Evolutionary conservation across 2,329 filamentous ascomycete species (phyloP), one percentile per base, ranked within the genome.

Genomic region (Colletotrichum australisinense): DNA sequence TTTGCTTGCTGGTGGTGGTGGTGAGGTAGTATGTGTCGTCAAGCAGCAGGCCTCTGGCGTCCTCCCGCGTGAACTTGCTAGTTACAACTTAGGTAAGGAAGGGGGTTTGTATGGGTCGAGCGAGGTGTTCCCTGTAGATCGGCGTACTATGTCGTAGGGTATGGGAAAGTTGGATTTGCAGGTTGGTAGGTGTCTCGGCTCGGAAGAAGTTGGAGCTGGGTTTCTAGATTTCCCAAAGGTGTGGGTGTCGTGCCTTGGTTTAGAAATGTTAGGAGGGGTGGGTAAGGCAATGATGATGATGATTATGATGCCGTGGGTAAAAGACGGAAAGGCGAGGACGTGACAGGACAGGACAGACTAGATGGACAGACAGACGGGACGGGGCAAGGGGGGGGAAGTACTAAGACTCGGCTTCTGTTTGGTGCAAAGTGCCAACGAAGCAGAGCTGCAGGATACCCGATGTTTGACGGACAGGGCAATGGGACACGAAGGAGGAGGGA

Each of bases 221-320:
- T 26, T 24, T 30, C 24, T 49, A 35, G 42, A 28, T 30, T 46
- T 55, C 56, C 30, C 14, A 28, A 32, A 42, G 26, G 35, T 62
- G 59, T 73, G 70, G 63, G 66, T 69, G 70, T 59, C 35, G 53
- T 72, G 70, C 70, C 70, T 72, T 72, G 70, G 66, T 72, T 72
- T 68, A 64, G 59, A 52, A 52, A 55, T 56, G 52, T 72, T 64
- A 72, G 59, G 66, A 64, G 66, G 70, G 65, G 60, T 52, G 57
- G 53, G 52, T 46, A 52, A 68, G 66, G 60, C 52, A 63, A 63
- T 59, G 67, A 67, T 63, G 70, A 69, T 72, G 69, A 72, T 52
- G 70, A 72, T 69, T 66, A 28, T 56, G 58, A 64, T 59, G 66
- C 69, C 42, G 64, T 64, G 56, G 63, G 35, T 22, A 52, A 55